Percentiles rank a stretch among this genome's conserved stretches.
phyloP scores from a whole-genome alignment of 1,284 basidiomycete genomes.

The Athelia sp. region DNA sequence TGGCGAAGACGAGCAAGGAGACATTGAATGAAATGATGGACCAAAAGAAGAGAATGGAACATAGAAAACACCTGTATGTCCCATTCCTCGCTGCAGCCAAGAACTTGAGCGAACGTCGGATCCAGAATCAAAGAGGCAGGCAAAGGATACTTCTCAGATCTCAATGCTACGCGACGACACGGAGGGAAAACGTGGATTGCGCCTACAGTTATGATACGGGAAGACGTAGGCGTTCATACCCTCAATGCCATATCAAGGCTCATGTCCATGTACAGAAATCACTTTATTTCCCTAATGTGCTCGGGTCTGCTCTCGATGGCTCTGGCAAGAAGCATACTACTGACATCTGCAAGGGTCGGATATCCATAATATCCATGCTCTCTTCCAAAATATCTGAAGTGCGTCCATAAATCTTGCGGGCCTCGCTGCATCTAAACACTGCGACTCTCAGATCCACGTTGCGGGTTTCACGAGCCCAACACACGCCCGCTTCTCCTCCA shows the following conservation, averaged over 20 bases:
- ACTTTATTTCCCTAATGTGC: conserved; percentile 87
- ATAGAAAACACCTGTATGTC: conserved; percentile 74
- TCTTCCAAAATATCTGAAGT: conserved; percentile 87
- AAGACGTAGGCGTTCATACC: conserved; percentile 53
- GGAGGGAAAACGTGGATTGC: conserved; percentile 97
- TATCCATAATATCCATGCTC: conserved; percentile 79
- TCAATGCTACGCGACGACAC: conserved; percentile 75
- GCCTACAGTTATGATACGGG: conserved; percentile 82
- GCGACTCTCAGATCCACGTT: conserved; percentile 64
- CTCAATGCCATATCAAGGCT: neutral
- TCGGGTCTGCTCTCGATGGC: conserved; percentile 62
- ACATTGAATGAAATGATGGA: conserved; percentile 69
- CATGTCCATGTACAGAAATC: conserved; percentile 56
- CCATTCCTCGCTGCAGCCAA: conserved; percentile 2
- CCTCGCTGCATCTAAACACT: conserved; percentile 6
- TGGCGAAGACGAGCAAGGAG: conserved; percentile 59
- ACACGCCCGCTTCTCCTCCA: conserved; percentile 51
- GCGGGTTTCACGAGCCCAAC: conserved; percentile 69
- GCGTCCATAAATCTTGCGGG: conserved; percentile 12
- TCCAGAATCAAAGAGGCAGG: conserved; percentile 81
- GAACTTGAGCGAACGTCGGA: conserved; percentile 7
- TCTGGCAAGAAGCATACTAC: conserved; percentile 71
- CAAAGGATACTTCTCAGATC: conserved; percentile 89
- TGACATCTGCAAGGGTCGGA: conserved; percentile 67
- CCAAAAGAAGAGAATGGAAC: conserved; percentile 63